A percentile compares a stretch with the other conserved stretches of the same genome.
These are phyloP conservation scores for Kodamaea kakaduensis DNA, from an alignment of 805 yeast genomes.

Conservation along the genomic window DNA sequence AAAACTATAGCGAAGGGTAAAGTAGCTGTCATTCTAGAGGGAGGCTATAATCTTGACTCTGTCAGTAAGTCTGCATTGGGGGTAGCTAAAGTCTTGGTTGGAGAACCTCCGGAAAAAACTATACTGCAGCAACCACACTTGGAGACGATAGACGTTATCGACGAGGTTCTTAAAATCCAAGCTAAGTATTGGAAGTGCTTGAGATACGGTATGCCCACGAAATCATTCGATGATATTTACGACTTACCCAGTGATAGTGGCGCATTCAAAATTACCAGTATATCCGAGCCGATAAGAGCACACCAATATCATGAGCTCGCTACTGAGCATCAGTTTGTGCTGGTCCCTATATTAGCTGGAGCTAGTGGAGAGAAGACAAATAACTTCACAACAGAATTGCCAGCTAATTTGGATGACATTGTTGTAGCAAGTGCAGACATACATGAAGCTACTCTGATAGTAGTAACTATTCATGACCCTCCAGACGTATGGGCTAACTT, in stretches of 20 bases:
- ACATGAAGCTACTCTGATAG: slow-evolving; percentile 56
- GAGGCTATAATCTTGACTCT: slow-evolving; percentile 92
- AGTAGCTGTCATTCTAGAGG: slow-evolving; percentile 86
- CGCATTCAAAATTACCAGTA: slow-evolving; percentile 39
- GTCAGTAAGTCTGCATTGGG: slow-evolving; percentile 88
- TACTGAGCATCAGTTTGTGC: slow-evolving; percentile 54
- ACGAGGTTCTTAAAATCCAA: slow-evolving; percentile 75
- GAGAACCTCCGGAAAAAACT: slow-evolving; percentile 89
- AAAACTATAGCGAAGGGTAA: slow-evolving; percentile 87
- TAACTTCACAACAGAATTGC: slow-evolving; percentile 36
- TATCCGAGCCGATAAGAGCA: slow-evolving; percentile 73
- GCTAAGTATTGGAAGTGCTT: slow-evolving; percentile 85
- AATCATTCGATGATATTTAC: slow-evolving; percentile 36
- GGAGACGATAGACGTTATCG: slow-evolving; percentile 75
- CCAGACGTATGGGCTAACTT: slow-evolving; percentile 88
- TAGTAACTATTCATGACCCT: slow-evolving; percentile 82
- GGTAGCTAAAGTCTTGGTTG: slow-evolving; percentile 84
- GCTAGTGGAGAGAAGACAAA: slow-evolving; percentile 17
- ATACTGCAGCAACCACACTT: slow-evolving; percentile 62
- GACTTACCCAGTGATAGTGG: slow-evolving; percentile 28
- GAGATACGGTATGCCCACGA: slow-evolving; percentile 56
- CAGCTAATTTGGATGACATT: slow-evolving; percentile 55
- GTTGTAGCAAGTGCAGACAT: slow-evolving; percentile 70
- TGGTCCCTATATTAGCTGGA: slow-evolving; percentile 58
- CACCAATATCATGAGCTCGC: slow-evolving; percentile 61